Evolutionary conservation across 2,329 filamentous ascomycete genomes (phyloP), one percentile per base, ranked within the genome.

Genomic region (Botrytis fabae): DNA sequence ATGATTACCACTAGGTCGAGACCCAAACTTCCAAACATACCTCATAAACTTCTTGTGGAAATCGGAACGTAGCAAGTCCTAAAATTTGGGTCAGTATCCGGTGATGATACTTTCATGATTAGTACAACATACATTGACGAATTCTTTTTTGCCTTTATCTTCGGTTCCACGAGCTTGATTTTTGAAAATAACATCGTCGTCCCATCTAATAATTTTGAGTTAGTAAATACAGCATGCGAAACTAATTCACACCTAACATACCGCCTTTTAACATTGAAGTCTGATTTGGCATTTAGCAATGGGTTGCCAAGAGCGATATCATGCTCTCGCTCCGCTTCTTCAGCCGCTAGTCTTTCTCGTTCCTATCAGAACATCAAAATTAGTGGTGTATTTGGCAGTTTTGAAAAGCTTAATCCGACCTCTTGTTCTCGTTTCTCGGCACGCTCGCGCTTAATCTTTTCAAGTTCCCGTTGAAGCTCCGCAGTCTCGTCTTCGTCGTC

Each of bases 131-230:
- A 93, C 94, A 81, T 99, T 99, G 82, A 99, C 95, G 84, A 99
- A 99, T 83, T 97, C 95, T 85, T 95, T 97, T 85, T 92, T 94
- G 75, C 92, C 90, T 85, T 92, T 95, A 75, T 98, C 94, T 80
- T 98, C 95, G 0, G 95, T 97, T 14, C 95, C 96, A 74, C 96
- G 89, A 48, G 95, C 96, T 84, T 99, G 96, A 82, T 99, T 99
- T 86, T 97, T 98, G 85, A 99, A 99, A 4, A 99, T 95, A 20
- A 99, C 96, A 81, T 99, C 96, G 79, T 99, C 96, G 78, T 99
- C 96, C 96, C 96, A 99, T 78, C 95, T 85, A 18, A 32, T 6
- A 32, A 57, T 42, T 12, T 69, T 28, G 38, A 54, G 48, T 69
- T 59, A 57, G 48, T 16, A 12, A 42, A 57, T 16, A 5, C 35